Evolutionary conservation across 306 rosid species (phyloP).

Genomic region (Malus domestica): ASM211411v1 NC_041804.1:17733501-17734000

Average conservation of each 20-base stretch:
- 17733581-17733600: not conserved
- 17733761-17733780: not conserved
- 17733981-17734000: not conserved
- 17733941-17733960: not conserved
- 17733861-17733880: constrained; percentile 51
- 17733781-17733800: not conserved
- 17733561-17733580: not conserved
- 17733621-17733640: not conserved
- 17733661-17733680: not conserved
- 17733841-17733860: constrained; percentile 22
- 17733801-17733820: not conserved
- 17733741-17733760: constrained; percentile 21
- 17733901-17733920: constrained; percentile 60
- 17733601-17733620: not conserved
- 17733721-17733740: constrained; percentile 10
- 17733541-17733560: not conserved
- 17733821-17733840: constrained; percentile 23
- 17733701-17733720: not conserved
- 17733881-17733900: constrained; percentile 17
- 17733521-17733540: not conserved
- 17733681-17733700: too few species aligned
- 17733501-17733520: not conserved
- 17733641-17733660: not conserved
- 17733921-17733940: constrained; percentile 21
- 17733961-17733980: not conserved